These are phyloP conservation scores for Stellera chamaejasme DNA, from an alignment of 345 rosid genomes.

Conservation along the genomic window DNA sequence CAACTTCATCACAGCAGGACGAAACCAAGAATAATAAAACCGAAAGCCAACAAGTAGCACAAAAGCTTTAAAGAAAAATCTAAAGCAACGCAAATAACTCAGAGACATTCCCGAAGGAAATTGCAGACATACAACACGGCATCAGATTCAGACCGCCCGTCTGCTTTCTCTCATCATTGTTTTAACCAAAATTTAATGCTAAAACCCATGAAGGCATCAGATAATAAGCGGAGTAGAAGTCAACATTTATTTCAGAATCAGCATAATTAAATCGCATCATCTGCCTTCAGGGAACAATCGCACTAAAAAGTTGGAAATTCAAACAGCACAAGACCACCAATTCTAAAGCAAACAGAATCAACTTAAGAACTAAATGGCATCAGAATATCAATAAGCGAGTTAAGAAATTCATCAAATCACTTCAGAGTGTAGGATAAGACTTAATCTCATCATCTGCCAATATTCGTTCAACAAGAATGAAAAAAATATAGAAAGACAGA, in stretches of 20 bases:
- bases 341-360: neutral
- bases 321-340: neutral
- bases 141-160: conserved; percentile 94
- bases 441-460: conserved; percentile 33
- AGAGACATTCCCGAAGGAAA: conserved; percentile 41
- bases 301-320: neutral
- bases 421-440: conserved; percentile 49
- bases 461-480: neutral
- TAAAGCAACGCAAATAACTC: conserved; percentile 19
- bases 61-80: conserved; percentile 3
- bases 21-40: no score
- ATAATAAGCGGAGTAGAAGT: conserved; percentile 38
- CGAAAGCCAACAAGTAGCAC: neutral
- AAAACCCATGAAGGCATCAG: conserved; percentile 36
- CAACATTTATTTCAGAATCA: no score
- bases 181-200: neutral
- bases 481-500: neutral
- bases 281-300: conserved; percentile 20
- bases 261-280: no score
- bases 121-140: conserved; percentile 84
- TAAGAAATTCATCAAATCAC: conserved; percentile 21
- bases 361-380: conserved; percentile 17
- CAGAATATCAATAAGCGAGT: conserved; percentile 54
- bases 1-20: conserved; percentile 44
- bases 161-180: conserved; percentile 73